Evolutionary conservation across 2,329 filamentous ascomycete species (phyloP).

Genomic region (Aurifilum marmelostoma): DNA sequence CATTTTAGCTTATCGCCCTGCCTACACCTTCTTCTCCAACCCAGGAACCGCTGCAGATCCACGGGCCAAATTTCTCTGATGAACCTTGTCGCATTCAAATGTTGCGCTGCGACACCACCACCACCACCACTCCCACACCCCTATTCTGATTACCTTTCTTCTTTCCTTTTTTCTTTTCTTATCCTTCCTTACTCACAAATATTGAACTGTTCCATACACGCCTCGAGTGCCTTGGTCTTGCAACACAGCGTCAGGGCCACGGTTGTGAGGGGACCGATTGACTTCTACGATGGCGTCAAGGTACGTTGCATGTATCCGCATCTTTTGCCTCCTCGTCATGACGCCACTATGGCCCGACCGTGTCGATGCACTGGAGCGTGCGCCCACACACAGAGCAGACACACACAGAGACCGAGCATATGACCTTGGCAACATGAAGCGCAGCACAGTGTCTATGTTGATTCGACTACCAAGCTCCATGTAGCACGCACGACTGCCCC

Average conservation of each 20-base stretch:
- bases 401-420: too few relatives aligned
- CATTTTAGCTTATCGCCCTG: slow-evolving; percentile 10
- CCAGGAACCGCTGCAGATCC: background rate
- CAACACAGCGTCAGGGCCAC: slow-evolving; percentile 7
- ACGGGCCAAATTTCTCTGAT: slow-evolving; percentile 15
- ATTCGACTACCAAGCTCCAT: background rate
- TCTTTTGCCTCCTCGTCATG: background rate
- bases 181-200: background rate
- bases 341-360: background rate
- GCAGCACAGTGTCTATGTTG: background rate
- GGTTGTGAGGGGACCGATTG: slow-evolving; percentile 21
- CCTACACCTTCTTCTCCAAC: background rate
- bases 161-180: too few relatives aligned
- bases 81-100: slow-evolving; percentile 8
- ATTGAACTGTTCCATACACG: background rate
- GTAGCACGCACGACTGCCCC: background rate
- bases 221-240: background rate
- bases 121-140: slow-evolving; percentile 2
- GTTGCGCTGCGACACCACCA: background rate
- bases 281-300: slow-evolving; percentile 33
- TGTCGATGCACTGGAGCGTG: background rate
- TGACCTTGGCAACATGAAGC: too few relatives aligned
- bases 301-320: slow-evolving; percentile 31
- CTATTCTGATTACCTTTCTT: slow-evolving; percentile 1
- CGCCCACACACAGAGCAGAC: too few relatives aligned